These are phyloP conservation scores for Haematococcus lacustris DNA, from an alignment of 139 green algal genomes.

Conservation along the genomic window DNA sequence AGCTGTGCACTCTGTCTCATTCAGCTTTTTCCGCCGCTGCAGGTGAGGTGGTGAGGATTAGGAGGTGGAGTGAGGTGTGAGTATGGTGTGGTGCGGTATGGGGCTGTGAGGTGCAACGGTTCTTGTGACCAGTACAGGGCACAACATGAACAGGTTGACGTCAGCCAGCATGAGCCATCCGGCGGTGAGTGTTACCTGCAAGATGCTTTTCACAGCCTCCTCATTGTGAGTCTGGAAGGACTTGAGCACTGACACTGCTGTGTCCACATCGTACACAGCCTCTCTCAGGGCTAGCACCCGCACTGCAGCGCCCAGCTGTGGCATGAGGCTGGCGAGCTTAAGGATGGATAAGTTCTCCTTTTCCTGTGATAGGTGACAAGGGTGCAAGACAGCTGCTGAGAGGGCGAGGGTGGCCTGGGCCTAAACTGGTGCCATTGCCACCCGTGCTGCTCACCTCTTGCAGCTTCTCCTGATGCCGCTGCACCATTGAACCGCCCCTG, in stretches of 20 bases:
- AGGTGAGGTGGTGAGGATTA: too few species aligned
- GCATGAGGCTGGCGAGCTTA: constrained; percentile 50
- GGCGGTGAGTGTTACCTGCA: too few species aligned
- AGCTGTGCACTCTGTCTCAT: background rate
- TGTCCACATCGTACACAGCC: constrained; percentile 55
- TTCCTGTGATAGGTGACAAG: constrained; percentile 19
- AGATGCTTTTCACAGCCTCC: constrained; percentile 28
- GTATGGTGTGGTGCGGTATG: too few species aligned
- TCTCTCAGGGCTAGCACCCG: constrained; percentile 54
- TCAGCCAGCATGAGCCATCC: too few species aligned
- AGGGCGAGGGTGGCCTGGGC: background rate
- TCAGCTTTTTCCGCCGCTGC: constrained; percentile 9
- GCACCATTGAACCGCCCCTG: constrained; percentile 32
- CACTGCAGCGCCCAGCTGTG: constrained; percentile 54
- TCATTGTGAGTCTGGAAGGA: constrained; percentile 42
- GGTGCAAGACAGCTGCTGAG: background rate
- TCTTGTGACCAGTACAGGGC: too few species aligned
- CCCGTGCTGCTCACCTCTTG: constrained; percentile 36
- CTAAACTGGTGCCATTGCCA: background rate
- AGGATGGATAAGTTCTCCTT: constrained; percentile 61
- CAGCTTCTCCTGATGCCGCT: constrained; percentile 61
- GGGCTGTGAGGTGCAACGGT: too few species aligned
- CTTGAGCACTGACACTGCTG: constrained; percentile 48
- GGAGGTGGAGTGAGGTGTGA: too few species aligned
- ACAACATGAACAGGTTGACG: too few species aligned